These are phyloP conservation scores for Tricholoma bakamatsutake DNA, from an alignment of 768 basidiomycete genomes.

Conservation along the genomic window DNA sequence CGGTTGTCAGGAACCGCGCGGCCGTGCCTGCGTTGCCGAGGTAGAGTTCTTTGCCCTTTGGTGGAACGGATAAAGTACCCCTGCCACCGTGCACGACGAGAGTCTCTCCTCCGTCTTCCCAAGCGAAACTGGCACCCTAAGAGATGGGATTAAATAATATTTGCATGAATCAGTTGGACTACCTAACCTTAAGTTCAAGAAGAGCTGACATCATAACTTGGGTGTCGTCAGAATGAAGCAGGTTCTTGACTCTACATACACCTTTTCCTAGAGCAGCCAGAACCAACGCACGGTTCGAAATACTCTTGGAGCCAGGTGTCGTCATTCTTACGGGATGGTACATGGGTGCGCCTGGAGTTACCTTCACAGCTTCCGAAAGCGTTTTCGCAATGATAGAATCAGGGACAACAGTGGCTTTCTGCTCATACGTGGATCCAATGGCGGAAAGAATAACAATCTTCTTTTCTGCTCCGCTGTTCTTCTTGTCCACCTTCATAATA, in stretches of 20 bases:
- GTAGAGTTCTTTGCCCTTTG: constrained; percentile 82
- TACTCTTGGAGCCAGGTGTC: constrained; percentile 94
- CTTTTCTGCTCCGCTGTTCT: constrained; percentile 89
- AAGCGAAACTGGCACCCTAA: constrained; percentile 86
- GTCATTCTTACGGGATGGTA: constrained; percentile 64
- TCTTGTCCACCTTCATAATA: constrained; percentile 96
- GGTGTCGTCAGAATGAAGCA: constrained; percentile 96
- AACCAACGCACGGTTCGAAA: constrained; percentile 91
- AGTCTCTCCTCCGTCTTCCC: constrained; percentile 96
- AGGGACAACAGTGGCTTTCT: constrained; percentile 78
- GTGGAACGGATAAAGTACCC: constrained; percentile 73
- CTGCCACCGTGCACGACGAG: constrained; percentile 86
- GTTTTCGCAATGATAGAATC: constrained; percentile 81
- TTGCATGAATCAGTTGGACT: constrained; percentile 1
- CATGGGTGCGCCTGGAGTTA: constrained; percentile 63
- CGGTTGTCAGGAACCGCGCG: constrained; percentile 93
- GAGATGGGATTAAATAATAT: neutral
- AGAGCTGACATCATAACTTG: constrained; percentile 99
- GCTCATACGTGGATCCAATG: constrained; percentile 91
- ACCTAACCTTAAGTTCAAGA: constrained; percentile 71
- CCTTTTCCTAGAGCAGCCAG: constrained; percentile 89
- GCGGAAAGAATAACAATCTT: constrained; percentile 88
- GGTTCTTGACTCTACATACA: constrained; percentile 81
- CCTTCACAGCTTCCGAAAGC: constrained; percentile 72
- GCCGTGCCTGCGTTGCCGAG: constrained; percentile 98